Evolutionary conservation across 192 early-diverging fungal genomes (phyloP), one percentile per base, ranked within the genome.

Genomic region (Dispira simplex): DNA sequence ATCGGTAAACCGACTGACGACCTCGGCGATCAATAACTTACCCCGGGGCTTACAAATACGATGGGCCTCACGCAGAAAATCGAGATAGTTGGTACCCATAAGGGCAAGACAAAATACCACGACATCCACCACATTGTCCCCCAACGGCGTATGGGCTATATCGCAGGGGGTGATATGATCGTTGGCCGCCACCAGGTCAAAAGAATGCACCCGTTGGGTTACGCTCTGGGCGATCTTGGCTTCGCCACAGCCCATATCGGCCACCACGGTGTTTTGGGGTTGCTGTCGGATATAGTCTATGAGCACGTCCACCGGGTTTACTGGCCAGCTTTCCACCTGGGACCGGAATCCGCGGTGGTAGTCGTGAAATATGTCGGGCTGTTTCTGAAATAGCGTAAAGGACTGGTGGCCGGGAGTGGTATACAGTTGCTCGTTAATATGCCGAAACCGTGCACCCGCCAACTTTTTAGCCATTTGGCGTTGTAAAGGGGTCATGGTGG

Each of bases 161-260:
- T 99, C 93, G 67, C 93, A 97, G 1, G 90, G 87, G 11, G 85
- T 87, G 6, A 99, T 85, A 21, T 74, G 73, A 32, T 84, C 77
- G 67, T 91, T 89, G 68, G 80, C 81, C 8, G 84, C 85, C 0
- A 91, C 82, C 62, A 98, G 73, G 74, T 98, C 95, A 75, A 94
- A 98, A 43, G 90, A 92, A 63, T 89, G 78, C 28, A 91, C 79
- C 63, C 76, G 70, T 39, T 77, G 73, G 46, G 81, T 72, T 14
- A 90, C 74, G 16, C 74, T 71, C 47, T 82, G 79, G 1, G 89
- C 89, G 67, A 99, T 78, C 71, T 82, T 85, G 13, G 92, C 96
- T 69, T 96, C 96, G 26, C 96, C 96, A 65, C 96, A 99, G 18
- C 96, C 96, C 71, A 99, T 75, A 76, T 99, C 96, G 1, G 88